Evolutionary conservation across 192 early-diverging fungal genomes (phyloP).

Genomic region (Pilobolus umbonatus): DNA sequence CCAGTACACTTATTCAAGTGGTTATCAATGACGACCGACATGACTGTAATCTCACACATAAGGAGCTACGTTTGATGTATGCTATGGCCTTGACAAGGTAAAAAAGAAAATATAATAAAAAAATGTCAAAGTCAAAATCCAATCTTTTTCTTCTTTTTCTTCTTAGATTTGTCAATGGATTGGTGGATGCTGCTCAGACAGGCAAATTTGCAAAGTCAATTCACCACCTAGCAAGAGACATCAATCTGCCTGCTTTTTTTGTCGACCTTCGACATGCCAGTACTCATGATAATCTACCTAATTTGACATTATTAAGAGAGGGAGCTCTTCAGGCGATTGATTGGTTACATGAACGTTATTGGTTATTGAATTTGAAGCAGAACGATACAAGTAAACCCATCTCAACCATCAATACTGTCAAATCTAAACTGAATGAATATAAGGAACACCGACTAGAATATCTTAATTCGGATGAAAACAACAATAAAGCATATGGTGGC

Average conservation of each 20-base stretch:
- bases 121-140: not conserved
- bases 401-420: not conserved
- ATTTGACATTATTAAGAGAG: conserved; percentile 46
- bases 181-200: conserved; percentile 54
- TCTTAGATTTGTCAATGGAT: conserved; percentile 57
- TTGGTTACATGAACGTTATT: conserved; percentile 30
- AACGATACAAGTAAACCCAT: conserved; percentile 13
- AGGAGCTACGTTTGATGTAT: conserved; percentile 47
- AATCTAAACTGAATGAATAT: conserved; percentile 15
- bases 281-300: conserved; percentile 61
- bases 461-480: conserved; percentile 10
- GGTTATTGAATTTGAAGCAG: conserved; percentile 36
- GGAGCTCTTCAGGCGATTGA: conserved; percentile 31
- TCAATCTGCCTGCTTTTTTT: conserved; percentile 62
- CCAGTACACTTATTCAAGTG: conserved; percentile 56
- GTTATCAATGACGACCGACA: conserved; percentile 41
- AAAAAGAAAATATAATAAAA: conserved; percentile 18
- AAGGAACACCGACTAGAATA: conserved; percentile 26
- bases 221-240: conserved; percentile 38
- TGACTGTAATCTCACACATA: conserved; percentile 36
- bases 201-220: conserved; percentile 53
- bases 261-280: conserved; percentile 64
- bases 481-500: too few species aligned
- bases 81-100: conserved; percentile 39
- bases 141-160: too few species aligned